A percentile compares a stretch with the other conserved stretches of the same genome.
Evolutionary conservation across 305 asterid species (phyloP).

Genomic region (Fraxinus angustifolia): DNA sequence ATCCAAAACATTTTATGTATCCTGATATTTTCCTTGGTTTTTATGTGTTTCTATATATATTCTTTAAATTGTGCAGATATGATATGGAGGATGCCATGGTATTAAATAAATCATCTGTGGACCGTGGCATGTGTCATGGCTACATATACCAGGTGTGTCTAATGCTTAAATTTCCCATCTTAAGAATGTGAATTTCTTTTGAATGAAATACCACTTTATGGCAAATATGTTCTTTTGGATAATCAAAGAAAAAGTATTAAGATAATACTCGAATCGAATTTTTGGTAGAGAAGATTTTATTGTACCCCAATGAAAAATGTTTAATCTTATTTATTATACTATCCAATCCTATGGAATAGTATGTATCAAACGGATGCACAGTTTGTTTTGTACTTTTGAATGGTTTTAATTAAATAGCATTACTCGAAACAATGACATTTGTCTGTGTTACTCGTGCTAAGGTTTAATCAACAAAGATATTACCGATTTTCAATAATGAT

Average conservation of each 20-base stretch:
- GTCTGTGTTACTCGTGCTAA: background rate
- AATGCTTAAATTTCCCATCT: constrained; percentile 1
- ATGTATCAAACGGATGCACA: too few species aligned
- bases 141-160: constrained; percentile 75
- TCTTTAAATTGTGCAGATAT: constrained; percentile 47
- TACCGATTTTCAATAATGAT: background rate
- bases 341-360: too few species aligned
- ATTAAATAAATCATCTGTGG: constrained; percentile 90
- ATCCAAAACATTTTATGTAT: background rate
- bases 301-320: background rate
- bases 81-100: constrained; percentile 99
- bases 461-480: background rate
- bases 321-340: background rate
- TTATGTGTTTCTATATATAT: constrained; percentile 23
- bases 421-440: background rate
- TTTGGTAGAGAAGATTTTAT: background rate
- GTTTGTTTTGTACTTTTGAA: background rate
- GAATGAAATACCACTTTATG: background rate
- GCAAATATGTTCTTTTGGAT: background rate
- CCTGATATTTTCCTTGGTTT: constrained; percentile 4
- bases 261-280: too few species aligned
- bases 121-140: constrained; percentile 94
- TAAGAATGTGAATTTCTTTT: constrained; percentile 11
- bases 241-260: too few species aligned
- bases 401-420: background rate